Evolutionary conservation across 73 alveolate species (phyloP).

Genomic region (Paramecium sexaurelia): DNA sequence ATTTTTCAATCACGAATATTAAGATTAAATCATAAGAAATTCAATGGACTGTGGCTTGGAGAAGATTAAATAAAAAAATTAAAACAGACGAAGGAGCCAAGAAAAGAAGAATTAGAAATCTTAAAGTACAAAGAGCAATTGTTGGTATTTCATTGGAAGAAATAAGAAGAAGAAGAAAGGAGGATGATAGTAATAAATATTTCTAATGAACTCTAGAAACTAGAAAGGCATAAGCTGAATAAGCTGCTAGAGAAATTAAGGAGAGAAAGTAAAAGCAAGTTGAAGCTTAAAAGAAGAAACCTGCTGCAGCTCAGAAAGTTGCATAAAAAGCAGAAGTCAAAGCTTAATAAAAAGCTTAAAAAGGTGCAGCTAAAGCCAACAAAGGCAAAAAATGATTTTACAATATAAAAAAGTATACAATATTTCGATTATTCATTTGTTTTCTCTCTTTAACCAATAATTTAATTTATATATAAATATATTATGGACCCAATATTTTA

Average conservation of each 20-base stretch:
- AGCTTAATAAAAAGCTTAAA: slow-evolving; percentile 19
- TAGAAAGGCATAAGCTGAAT: slow-evolving; percentile 82
- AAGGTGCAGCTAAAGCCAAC: slow-evolving; percentile 25
- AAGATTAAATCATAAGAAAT: slow-evolving; percentile 86
- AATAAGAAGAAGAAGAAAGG: slow-evolving; percentile 87
- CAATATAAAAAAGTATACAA: not conserved
- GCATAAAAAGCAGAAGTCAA: slow-evolving; percentile 42
- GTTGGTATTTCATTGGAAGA: slow-evolving; percentile 94
- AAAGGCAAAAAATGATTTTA: slow-evolving; percentile 17
- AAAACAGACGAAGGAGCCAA: slow-evolving; percentile 84
- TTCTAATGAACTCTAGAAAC: slow-evolving; percentile 62
- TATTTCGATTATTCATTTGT: not conserved
- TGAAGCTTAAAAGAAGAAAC: slow-evolving; percentile 52
- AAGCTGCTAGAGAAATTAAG: slow-evolving; percentile 87
- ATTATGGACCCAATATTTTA: not conserved
- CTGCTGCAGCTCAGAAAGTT: not conserved
- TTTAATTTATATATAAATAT: not conserved
- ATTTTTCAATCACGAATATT: not conserved
- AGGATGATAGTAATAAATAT: slow-evolving; percentile 61
- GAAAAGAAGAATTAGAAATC: slow-evolving; percentile 86
- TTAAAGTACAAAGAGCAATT: slow-evolving; percentile 92
- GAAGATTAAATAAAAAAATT: slow-evolving; percentile 90
- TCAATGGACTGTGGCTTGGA: slow-evolving; percentile 96
- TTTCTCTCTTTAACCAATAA: not conserved
- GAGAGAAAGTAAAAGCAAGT: slow-evolving; percentile 77